These are phyloP conservation scores for Chrysoporthe puriensis DNA, from an alignment of 2,329 filamentous ascomycete species.

Conservation along the genomic window DNA sequence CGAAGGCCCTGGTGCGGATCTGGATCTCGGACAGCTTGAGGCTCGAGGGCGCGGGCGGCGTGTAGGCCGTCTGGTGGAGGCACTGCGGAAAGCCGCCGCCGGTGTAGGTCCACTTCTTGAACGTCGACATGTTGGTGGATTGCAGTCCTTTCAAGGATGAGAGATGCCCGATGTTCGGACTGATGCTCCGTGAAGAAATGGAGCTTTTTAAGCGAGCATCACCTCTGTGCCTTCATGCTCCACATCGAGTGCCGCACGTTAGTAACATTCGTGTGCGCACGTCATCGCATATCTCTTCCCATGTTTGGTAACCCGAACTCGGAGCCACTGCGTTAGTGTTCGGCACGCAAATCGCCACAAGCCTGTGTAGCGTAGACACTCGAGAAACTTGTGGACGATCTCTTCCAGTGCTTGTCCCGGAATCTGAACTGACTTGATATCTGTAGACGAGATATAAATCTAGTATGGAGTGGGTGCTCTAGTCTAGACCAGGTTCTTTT, in stretches of 20 bases:
- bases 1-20: slow-evolving; percentile 28
- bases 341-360: neutral
- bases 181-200: neutral
- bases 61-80: slow-evolving; percentile 15
- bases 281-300: neutral
- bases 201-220: neutral
- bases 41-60: neutral
- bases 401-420: too few species aligned
- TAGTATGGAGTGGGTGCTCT: too few species aligned
- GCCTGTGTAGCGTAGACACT: neutral
- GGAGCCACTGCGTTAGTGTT: neutral
- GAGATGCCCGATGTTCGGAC: neutral
- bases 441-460: too few species aligned
- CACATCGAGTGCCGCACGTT: neutral
- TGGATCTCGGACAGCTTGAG: slow-evolving; percentile 23
- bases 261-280: neutral
- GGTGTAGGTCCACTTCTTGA: slow-evolving; percentile 18
- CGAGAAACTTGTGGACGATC: too few species aligned
- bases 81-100: slow-evolving; percentile 16
- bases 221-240: neutral
- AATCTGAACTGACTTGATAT: too few species aligned
- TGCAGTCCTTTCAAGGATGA: neutral
- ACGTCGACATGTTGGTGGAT: slow-evolving; percentile 1
- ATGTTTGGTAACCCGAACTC: neutral
- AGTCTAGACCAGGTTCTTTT: neutral